phyloP scores from a whole-genome alignment of 179 eudicot genomes.

The Spinacia oleracea region DNA sequence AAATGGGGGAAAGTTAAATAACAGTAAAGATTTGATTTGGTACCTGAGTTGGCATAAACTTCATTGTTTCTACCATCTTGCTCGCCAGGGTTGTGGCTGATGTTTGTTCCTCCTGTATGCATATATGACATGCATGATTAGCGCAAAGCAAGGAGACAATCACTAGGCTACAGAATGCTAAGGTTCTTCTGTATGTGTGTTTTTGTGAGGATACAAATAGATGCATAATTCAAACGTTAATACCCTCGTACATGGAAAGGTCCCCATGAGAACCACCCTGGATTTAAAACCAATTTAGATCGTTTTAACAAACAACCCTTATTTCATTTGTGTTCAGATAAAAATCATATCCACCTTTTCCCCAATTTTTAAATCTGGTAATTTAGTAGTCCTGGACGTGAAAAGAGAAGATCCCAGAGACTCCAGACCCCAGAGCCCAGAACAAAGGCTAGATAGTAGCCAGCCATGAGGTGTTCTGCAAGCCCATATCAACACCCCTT shows the following conservation, averaged over 20 bases:
- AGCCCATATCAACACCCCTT: not conserved
- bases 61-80: slow-evolving; percentile 87
- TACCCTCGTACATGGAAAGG: not conserved
- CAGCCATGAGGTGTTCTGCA: not conserved
- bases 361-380: not conserved
- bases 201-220: not conserved
- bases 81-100: slow-evolving; percentile 75
- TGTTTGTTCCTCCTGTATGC: slow-evolving; percentile 72
- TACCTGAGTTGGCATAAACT: slow-evolving; percentile 84
- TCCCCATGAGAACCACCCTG: not conserved
- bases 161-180: not conserved
- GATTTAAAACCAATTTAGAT: not conserved
- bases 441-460: not conserved
- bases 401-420: not conserved
- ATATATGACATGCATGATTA: slow-evolving; percentile 10
- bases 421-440: too few relatives aligned
- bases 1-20: not conserved
- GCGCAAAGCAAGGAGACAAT: not conserved
- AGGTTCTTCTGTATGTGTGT: too few relatives aligned
- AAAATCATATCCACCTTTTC: not conserved
- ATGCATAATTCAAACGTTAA: not conserved
- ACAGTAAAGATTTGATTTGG: not conserved
- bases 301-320: not conserved
- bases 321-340: not conserved
- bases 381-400: not conserved